Conservation (phyloP, 2,329 filamentous ascomycete species). For the Didymella sp. region DNA sequence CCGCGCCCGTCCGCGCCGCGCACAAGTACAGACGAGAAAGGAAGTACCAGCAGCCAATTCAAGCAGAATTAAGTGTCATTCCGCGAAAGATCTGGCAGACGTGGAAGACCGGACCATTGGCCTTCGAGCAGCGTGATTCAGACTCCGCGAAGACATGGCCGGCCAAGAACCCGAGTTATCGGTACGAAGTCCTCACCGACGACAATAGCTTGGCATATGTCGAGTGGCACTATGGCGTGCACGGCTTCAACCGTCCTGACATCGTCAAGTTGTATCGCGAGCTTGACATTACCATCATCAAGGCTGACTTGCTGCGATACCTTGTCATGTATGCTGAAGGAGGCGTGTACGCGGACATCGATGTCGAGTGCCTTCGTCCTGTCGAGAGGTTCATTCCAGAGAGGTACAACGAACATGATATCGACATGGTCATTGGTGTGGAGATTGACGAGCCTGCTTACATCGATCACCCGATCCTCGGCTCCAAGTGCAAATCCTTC, state of each 20-base stretch:
- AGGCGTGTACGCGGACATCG: constrained; percentile 66
- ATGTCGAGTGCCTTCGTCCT: constrained; percentile 63
- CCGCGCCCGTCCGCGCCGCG: constrained; percentile 43
- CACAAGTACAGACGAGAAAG: constrained; percentile 45
- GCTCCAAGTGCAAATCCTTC: constrained; percentile 72
- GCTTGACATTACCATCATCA: constrained; percentile 65
- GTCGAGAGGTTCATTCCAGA: constrained; percentile 67
- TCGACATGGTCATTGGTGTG: constrained; percentile 73
- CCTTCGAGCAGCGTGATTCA: constrained; percentile 70
- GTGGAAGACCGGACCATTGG: constrained; percentile 73
- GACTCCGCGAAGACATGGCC: constrained; percentile 69
- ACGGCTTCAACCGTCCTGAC: constrained; percentile 70
- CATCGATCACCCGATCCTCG: constrained; percentile 68
- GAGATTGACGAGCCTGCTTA: constrained; percentile 75
- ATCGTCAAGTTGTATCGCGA: constrained; percentile 40
- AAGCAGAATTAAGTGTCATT: constrained; percentile 52
- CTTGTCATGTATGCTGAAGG: constrained; percentile 72
- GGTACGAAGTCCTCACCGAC: constrained; percentile 75
- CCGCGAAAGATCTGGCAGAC: constrained; percentile 77
- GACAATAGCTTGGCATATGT: constrained; percentile 72
- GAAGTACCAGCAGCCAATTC: constrained; percentile 44
- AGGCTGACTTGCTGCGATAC: constrained; percentile 71
- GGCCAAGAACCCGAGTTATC: constrained; percentile 68
- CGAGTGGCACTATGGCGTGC: constrained; percentile 69
- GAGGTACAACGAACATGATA: constrained; percentile 67